Base-by-base conservation (phyloP, 768 basidiomycete species). In the Lanmaoa rubissima region DNA sequence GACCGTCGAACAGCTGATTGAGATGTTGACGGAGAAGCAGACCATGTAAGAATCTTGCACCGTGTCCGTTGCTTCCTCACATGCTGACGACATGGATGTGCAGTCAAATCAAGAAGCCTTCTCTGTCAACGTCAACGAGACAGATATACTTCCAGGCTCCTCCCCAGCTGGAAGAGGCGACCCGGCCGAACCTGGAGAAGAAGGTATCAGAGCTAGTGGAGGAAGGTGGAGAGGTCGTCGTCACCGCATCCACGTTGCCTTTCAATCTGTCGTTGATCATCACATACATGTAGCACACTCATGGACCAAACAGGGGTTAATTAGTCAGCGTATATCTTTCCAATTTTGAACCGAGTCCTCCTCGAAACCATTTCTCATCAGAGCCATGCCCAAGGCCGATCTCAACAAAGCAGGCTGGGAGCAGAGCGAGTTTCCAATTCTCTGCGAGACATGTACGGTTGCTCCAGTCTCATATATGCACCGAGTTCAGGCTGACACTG, bases 81-180 rank as follows among this genome's bases (percentile, higher is more conserved):
- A 24, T 24, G 44, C 64, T 55, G n/a, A 61, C n/a, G 39, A 42
- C 10, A 43, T 5, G 26, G 26, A 17, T 26, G 26, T 35, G 5
- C 66, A 99, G 97, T 61, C 97, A 98, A 84, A 89, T 98, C 75
- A 96, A 94, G 76, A 94, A 87, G 68, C 97, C 97, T 0, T 98
- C 97, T 0, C 72, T 99, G 17, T 91, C 95, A 5, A 84, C 86
- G 1, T 78, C 85, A 6, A 80, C 79, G 24, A 82, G 79, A 63
- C 90, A 88, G 38, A 86, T 98, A 39, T 99, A 97, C 78, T 85
- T 94, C 70, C 93, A 96, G 71, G 91, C 92, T 1, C 96, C 97
- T 9, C 91, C 93, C 5, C 92, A 93, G 67, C 81, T 99, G 14
- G 92, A 97, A 70, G 78, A 85, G 68, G 85, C 85, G 8, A 98